phyloP scores from a whole-genome alignment of 2,329 filamentous ascomycete genomes.

The Colletotrichum tabaci region DNA sequence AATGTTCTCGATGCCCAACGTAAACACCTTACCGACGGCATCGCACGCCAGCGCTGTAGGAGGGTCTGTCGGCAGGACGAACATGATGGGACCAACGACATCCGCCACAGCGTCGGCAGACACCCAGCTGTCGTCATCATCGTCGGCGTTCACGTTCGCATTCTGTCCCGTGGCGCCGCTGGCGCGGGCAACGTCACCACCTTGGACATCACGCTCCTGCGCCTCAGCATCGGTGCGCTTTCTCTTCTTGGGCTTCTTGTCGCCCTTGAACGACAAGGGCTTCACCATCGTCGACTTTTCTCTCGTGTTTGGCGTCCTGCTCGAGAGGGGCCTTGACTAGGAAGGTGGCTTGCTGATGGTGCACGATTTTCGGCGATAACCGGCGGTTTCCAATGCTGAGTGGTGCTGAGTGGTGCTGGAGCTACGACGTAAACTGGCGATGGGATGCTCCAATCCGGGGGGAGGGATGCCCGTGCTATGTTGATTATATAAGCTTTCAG shows the following conservation, averaged over 20 bases:
- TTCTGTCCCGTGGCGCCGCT: constrained; percentile 42
- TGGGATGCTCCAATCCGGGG: constrained; percentile 23
- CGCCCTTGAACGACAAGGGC: constrained; percentile 94
- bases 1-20: constrained; percentile 87
- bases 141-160: constrained; percentile 60
- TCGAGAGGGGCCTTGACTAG: constrained; percentile 15
- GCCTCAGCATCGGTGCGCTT: constrained; percentile 77
- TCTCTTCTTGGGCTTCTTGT: constrained; percentile 94
- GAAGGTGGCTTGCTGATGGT: constrained; percentile 14
- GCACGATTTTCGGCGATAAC: constrained; percentile 22
- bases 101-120: constrained; percentile 83
- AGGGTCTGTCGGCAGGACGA: constrained; percentile 83
- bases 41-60: constrained; percentile 88
- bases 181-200: constrained; percentile 50
- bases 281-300: constrained; percentile 77
- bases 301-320: neutral
- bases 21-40: constrained; percentile 87
- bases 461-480: neutral
- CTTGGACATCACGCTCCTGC: constrained; percentile 27
- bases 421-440: constrained; percentile 22
- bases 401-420: constrained; percentile 8
- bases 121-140: constrained; percentile 91
- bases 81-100: constrained; percentile 84
- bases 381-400: constrained; percentile 21
- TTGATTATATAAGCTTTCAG: constrained; percentile 30